A percentile compares a stretch with the other conserved stretches of the same genome.
Conservation (phyloP, 306 rosid genomes). For the Dryas alaskensis region DNA sequence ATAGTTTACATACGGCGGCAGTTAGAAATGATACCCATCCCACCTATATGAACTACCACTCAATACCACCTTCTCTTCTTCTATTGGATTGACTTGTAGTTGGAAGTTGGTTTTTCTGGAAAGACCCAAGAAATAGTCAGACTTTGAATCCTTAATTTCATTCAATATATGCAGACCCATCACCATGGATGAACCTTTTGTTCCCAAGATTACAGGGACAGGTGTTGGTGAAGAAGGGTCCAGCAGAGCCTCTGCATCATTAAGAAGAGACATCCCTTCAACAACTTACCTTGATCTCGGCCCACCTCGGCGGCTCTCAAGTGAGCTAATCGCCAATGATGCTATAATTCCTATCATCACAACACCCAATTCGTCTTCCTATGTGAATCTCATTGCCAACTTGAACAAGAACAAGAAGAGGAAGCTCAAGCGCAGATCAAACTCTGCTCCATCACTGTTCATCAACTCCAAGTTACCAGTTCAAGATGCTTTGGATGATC, state of each 20-base stretch:
- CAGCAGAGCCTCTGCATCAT: slow-evolving; percentile 23
- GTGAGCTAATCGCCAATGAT: slow-evolving; percentile 35
- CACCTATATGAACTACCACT: neutral
- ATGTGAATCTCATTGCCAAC: slow-evolving; percentile 43
- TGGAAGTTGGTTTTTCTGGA: neutral
- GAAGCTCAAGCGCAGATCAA: slow-evolving; percentile 43
- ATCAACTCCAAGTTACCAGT: slow-evolving; percentile 14
- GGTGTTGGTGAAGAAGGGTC: slow-evolving; percentile 23
- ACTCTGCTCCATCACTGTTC: slow-evolving; percentile 57
- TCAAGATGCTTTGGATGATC: slow-evolving; percentile 29
- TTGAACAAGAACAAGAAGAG: slow-evolving; percentile 31
- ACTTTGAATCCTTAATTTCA: slow-evolving; percentile 1
- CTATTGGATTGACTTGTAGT: slow-evolving; percentile 21
- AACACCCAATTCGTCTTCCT: slow-evolving; percentile 35
- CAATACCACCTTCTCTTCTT: neutral
- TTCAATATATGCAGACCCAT: neutral
- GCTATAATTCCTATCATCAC: slow-evolving; percentile 31
- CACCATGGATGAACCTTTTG: slow-evolving; percentile 48
- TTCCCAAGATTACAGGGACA: slow-evolving; percentile 24
- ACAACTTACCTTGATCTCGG: slow-evolving; percentile 34
- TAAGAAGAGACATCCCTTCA: slow-evolving; percentile 16
- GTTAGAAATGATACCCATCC: neutral
- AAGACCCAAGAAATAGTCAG: neutral
- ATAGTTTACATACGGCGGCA: neutral
- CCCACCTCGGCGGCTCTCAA: slow-evolving; percentile 23